These are phyloP conservation scores for Lodderomyces parapsilosis DNA, from an alignment of 1,139 yeast genomes.

Conservation along the genomic window DNA sequence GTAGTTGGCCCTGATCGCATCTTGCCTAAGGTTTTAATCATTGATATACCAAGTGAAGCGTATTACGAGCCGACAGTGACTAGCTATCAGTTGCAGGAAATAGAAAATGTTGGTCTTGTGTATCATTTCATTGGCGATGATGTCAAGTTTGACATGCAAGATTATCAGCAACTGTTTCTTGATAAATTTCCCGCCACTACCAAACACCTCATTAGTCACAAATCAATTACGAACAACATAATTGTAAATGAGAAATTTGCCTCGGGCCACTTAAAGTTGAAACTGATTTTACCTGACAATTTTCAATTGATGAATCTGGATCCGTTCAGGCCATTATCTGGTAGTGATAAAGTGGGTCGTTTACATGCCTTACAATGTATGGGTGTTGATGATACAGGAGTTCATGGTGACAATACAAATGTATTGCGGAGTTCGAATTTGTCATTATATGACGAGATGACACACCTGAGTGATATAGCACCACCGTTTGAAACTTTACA, in stretches of 20 bases:
- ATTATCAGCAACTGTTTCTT: conserved; percentile 44
- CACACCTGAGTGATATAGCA: not conserved
- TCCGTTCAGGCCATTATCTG: conserved; percentile 19
- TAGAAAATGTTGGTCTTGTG: conserved; percentile 49
- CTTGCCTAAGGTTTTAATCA: conserved; percentile 60
- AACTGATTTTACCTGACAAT: conserved; percentile 49
- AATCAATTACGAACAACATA: conserved; percentile 58
- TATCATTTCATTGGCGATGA: conserved; percentile 75
- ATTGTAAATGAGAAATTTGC: conserved; percentile 60
- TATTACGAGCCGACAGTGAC: conserved; percentile 49
- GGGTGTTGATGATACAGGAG: conserved; percentile 24
- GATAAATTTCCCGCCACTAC: conserved; percentile 49
- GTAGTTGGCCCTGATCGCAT: conserved; percentile 64
- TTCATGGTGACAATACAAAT: conserved; percentile 20
- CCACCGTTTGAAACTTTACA: conserved; percentile 7
- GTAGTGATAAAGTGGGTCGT: conserved; percentile 17
- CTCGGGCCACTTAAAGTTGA: conserved; percentile 53
- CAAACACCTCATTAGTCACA: conserved; percentile 70
- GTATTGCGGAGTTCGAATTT: conserved; percentile 32
- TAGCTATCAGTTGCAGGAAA: conserved; percentile 28
- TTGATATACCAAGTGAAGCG: conserved; percentile 66
- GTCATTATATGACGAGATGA: conserved; percentile 32
- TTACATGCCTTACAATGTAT: conserved; percentile 35
- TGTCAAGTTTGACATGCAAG: conserved; percentile 48
- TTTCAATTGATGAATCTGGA: conserved; percentile 51